Percentiles rank a stretch among this genome's conserved stretches.
phyloP scores from a whole-genome alignment of 108 stramenopile species.

The Hondaea fermentalgiana region DNA sequence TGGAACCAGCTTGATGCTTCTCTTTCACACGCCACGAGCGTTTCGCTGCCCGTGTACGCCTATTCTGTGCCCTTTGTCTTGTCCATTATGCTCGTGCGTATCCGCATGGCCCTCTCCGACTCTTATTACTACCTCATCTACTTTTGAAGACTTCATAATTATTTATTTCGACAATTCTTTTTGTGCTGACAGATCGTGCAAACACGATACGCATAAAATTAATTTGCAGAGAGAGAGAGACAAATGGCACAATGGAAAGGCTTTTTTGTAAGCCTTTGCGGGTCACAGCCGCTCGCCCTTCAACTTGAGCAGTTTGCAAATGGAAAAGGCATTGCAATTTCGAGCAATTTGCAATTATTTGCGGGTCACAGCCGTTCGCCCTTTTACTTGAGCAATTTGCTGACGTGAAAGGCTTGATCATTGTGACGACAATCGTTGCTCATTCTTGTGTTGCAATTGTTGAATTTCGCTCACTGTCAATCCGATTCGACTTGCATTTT shows the following conservation, averaged over 20 bases:
- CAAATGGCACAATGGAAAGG: not conserved
- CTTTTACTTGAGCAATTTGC: too few relatives aligned
- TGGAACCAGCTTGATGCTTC: not conserved
- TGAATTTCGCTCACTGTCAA: too few relatives aligned
- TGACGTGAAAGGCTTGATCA: too few relatives aligned
- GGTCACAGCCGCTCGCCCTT: not conserved
- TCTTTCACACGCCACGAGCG: not conserved
- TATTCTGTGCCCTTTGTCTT: not conserved
- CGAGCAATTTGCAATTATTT: too few relatives aligned
- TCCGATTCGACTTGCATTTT: too few relatives aligned
- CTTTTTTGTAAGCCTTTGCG: not conserved
- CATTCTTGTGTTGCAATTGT: too few relatives aligned
- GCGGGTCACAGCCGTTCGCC: too few relatives aligned
- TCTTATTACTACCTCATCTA: conserved; percentile 8
- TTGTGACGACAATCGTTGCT: too few relatives aligned
- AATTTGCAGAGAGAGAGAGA: not conserved
- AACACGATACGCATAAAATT: not conserved
- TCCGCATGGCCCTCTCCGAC: not conserved
- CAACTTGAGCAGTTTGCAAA: too few relatives aligned
- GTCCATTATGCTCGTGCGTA: conserved; percentile 7
- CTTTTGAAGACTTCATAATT: not conserved
- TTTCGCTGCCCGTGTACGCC: conserved; percentile 4
- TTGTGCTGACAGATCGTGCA: not conserved
- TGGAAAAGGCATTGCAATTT: too few relatives aligned
- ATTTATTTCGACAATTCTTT: not conserved